A percentile compares a stretch with the other conserved stretches of the same genome.
These are phyloP conservation scores for Ogataea haglerorum DNA, from an alignment of 805 yeast genomes.

Conservation along the genomic window DNA sequence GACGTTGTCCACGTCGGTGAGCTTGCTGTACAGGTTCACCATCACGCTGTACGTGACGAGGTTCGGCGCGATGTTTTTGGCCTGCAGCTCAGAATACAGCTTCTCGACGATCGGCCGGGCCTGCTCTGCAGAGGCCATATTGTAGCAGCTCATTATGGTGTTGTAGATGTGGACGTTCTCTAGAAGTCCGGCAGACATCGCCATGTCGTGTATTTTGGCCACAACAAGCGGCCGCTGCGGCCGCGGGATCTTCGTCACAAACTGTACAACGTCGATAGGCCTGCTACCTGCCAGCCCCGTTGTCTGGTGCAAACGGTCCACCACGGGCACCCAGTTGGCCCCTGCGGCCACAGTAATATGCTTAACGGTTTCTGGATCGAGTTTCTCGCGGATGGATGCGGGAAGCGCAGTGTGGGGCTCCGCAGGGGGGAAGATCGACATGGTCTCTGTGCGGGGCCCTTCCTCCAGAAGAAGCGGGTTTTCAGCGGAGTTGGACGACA, in stretches of 20 bases:
- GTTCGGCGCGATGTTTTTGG: slow-evolving; percentile 31
- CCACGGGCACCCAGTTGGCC: slow-evolving; percentile 48
- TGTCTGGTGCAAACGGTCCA: slow-evolving; percentile 34
- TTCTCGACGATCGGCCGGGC: slow-evolving; percentile 32
- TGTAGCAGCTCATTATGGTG: slow-evolving; percentile 35
- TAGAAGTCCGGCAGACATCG: slow-evolving; percentile 33
- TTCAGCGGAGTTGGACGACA: slow-evolving; percentile 17
- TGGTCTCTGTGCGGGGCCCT: not conserved
- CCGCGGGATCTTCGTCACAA: slow-evolving; percentile 42
- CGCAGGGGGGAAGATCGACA: slow-evolving; percentile 25
- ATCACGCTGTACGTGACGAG: slow-evolving; percentile 42
- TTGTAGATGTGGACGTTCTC: slow-evolving; percentile 35
- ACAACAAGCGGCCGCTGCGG: slow-evolving; percentile 34
- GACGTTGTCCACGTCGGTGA: slow-evolving; percentile 36
- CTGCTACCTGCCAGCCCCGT: slow-evolving; percentile 35
- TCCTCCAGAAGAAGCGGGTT: not conserved
- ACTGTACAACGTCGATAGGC: slow-evolving; percentile 33
- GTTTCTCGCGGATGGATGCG: slow-evolving; percentile 30
- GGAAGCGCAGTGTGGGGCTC: slow-evolving; percentile 35
- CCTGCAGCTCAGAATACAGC: slow-evolving; percentile 29
- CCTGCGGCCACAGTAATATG: slow-evolving; percentile 37
- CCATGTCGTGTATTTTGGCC: slow-evolving; percentile 36
- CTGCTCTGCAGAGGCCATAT: slow-evolving; percentile 14
- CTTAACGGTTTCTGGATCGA: slow-evolving; percentile 39
- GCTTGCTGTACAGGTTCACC: slow-evolving; percentile 45